Evolutionary conservation across 2,329 filamentous ascomycete genomes (phyloP).

Genomic region (Aplosporella prunicola): DNA sequence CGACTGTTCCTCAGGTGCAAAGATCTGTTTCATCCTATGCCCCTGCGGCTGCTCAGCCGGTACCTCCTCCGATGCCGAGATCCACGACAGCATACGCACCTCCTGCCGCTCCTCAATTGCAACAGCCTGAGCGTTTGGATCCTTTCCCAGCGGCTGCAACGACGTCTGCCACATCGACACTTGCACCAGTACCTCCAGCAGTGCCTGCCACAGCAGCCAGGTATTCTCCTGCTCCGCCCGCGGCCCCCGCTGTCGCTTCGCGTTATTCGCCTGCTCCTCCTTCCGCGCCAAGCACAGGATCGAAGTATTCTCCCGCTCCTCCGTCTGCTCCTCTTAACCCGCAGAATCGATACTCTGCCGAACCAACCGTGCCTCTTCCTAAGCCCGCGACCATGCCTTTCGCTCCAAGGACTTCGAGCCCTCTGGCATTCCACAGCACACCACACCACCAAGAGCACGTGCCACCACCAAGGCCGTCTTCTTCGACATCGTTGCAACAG

Average conservation of each 20-base stretch:
- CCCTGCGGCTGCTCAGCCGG: constrained; percentile 12
- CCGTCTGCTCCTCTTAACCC: constrained; percentile 25
- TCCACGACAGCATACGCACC: too few species aligned
- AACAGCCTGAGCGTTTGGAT: constrained; percentile 33
- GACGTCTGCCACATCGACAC: constrained; percentile 28
- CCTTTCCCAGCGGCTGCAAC: too few species aligned
- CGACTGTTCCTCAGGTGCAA: constrained; percentile 5
- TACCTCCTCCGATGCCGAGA: too few species aligned
- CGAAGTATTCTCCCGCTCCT: constrained; percentile 52
- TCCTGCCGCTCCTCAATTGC: constrained; percentile 20
- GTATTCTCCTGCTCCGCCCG: constrained; percentile 29
- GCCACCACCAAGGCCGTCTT: constrained; percentile 10
- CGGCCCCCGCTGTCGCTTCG: constrained; percentile 26
- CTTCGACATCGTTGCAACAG: constrained; percentile 6
- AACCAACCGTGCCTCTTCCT: constrained; percentile 24
- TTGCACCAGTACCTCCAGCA: constrained; percentile 26
- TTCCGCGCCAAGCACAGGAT: constrained; percentile 24
- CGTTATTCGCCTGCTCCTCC: constrained; percentile 32
- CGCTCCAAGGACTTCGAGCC: constrained; percentile 56
- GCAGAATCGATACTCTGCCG: constrained; percentile 30
- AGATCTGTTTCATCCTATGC: constrained; percentile 12
- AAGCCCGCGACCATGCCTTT: constrained; percentile 42
- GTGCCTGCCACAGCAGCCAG: constrained; percentile 27
- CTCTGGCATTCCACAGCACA: constrained; percentile 44
- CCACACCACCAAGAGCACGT: constrained; percentile 21